phyloP scores from a whole-genome alignment of 2,329 filamentous ascomycete species.

The Mycosphaerella sp. region DNA sequence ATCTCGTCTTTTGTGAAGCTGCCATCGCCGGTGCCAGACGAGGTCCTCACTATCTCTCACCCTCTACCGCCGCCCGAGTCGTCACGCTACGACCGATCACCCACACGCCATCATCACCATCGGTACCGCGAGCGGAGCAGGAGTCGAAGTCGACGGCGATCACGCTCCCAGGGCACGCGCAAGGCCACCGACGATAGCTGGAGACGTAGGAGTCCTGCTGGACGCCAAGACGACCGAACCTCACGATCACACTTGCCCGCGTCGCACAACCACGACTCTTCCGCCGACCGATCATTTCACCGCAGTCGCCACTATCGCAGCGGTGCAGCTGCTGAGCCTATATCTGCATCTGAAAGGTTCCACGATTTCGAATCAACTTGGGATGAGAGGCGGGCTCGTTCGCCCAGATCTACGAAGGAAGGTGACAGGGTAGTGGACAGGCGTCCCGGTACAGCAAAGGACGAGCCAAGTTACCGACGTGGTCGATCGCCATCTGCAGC shows the following conservation, averaged over 20 bases:
- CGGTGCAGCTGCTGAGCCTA: slow-evolving; percentile 17
- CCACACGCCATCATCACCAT: slow-evolving; percentile 14
- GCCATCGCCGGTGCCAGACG: slow-evolving; percentile 9
- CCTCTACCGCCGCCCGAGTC: slow-evolving; percentile 9
- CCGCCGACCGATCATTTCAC: slow-evolving; percentile 11
- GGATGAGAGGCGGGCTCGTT: slow-evolving; percentile 31
- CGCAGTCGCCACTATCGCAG: slow-evolving; percentile 17
- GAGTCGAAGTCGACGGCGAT: slow-evolving; percentile 12
- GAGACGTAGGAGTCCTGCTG: slow-evolving; percentile 2
- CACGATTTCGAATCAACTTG: slow-evolving; percentile 21
- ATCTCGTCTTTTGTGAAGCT: slow-evolving; percentile 6
- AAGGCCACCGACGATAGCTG: slow-evolving; percentile 9
- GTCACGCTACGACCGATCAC: slow-evolving; percentile 12
- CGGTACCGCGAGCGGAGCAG: slow-evolving; percentile 12
- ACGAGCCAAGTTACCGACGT: slow-evolving; percentile 35
- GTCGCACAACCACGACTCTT: slow-evolving; percentile 27
- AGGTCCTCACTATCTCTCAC: slow-evolving; percentile 5
- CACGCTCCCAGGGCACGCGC: slow-evolving; percentile 8
- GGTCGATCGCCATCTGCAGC: slow-evolving; percentile 39
- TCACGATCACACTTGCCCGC: slow-evolving; percentile 12
- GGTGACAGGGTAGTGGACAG: slow-evolving; percentile 22
- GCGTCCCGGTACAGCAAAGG: slow-evolving; percentile 25
- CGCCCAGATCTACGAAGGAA: slow-evolving; percentile 27
- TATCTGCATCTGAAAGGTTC: slow-evolving; percentile 30
- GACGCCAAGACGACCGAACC: slow-evolving; percentile 14